Percentiles rank a stretch among this genome's conserved stretches.
Conservation (phyloP, 2,329 filamentous ascomycete genomes). For the Pseudogymnoascus sp. region DNA sequence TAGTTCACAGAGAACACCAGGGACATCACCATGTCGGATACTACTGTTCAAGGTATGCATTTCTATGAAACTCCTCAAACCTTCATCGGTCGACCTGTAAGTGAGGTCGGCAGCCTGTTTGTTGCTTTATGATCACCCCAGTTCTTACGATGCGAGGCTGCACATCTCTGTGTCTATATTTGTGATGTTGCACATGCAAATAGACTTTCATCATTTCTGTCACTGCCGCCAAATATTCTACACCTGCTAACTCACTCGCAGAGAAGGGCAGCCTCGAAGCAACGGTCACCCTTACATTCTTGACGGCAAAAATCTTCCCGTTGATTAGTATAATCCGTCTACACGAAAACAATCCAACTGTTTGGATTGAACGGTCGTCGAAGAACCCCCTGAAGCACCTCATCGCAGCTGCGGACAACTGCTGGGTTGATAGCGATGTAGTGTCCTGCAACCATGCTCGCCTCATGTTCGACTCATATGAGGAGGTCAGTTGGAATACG, state of each 20-base stretch:
- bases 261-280: background rate
- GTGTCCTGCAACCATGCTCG: constrained; percentile 64
- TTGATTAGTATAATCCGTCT: constrained; percentile 5
- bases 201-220: background rate
- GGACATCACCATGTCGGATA: background rate
- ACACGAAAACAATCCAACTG: background rate
- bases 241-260: background rate
- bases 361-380: constrained; percentile 39
- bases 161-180: background rate
- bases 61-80: background rate
- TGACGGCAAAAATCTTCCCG: constrained; percentile 7
- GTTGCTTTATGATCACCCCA: background rate
- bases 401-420: constrained; percentile 44
- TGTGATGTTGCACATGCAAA: background rate
- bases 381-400: constrained; percentile 39
- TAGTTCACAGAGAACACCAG: background rate
- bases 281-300: constrained; percentile 4
- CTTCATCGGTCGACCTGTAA: background rate
- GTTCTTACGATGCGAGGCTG: background rate
- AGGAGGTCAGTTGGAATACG: constrained; percentile 34
- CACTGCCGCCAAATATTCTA: background rate
- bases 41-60: background rate
- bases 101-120: background rate
- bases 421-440: constrained; percentile 63
- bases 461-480: constrained; percentile 37